Percentiles rank a stretch among this genome's conserved stretches.
Conservation (phyloP, 805 yeast genomes). For the Candida nitratophila region DNA sequence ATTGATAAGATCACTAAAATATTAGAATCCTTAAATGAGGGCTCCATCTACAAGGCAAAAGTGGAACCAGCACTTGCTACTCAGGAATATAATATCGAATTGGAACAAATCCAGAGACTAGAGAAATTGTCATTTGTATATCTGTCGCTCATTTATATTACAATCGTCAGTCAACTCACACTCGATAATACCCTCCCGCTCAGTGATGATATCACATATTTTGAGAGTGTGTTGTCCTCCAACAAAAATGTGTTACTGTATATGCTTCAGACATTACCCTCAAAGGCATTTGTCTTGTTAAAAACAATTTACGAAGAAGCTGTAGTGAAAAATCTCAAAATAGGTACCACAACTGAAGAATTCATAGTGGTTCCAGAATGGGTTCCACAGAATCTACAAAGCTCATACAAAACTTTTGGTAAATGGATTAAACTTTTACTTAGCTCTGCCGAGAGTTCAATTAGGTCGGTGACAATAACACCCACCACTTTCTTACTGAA, state of each 20-base stretch:
- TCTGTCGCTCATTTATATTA: conserved; percentile 11
- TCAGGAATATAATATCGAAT: background rate
- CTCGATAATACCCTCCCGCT: conserved; percentile 36
- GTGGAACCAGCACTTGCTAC: background rate
- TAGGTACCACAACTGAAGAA: conserved; percentile 11
- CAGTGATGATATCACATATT: conserved; percentile 38
- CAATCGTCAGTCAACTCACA: conserved; percentile 19
- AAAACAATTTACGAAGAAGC: conserved; percentile 19
- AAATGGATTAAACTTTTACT: conserved; percentile 11
- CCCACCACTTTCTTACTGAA: conserved; percentile 21
- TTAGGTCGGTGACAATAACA: conserved; percentile 10
- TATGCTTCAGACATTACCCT: conserved; percentile 33
- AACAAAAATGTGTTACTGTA: conserved; percentile 26
- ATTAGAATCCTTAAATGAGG: conserved; percentile 8
- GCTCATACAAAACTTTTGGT: conserved; percentile 4
- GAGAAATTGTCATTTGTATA: conserved; percentile 13
- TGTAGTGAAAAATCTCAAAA: conserved; percentile 12
- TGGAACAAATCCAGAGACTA: conserved; percentile 4
- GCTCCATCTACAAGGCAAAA: conserved; percentile 7
- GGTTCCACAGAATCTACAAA: conserved; percentile 12
- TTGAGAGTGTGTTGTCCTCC: conserved; percentile 32
- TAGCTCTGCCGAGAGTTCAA: conserved; percentile 9
- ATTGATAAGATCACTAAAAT: conserved; percentile 6
- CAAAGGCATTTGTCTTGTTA: conserved; percentile 10
- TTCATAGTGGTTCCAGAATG: conserved; percentile 14